Percentiles rank a stretch among this genome's conserved stretches.
These are phyloP conservation scores for Batkoa obscura DNA, from an alignment of 371 early-diverging fungal species.

Conservation along the genomic window DNA sequence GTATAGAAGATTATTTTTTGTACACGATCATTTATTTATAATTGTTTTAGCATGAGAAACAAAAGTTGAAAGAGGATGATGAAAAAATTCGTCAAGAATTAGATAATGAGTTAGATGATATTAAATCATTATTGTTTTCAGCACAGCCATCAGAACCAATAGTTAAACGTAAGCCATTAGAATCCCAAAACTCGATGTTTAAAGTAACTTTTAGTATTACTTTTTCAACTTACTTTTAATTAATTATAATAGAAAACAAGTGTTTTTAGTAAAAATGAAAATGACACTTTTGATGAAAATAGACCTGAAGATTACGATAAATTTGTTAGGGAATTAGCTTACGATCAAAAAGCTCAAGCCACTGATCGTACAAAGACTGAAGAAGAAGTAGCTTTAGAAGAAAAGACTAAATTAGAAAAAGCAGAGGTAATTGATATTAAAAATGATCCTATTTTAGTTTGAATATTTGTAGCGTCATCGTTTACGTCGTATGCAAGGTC, in stretches of 20 bases:
- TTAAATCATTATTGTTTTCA: slow-evolving; percentile 41
- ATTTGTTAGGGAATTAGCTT: slow-evolving; percentile 52
- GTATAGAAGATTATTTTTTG: slow-evolving; percentile 26
- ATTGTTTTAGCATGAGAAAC: slow-evolving; percentile 30
- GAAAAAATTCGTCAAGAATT: slow-evolving; percentile 35
- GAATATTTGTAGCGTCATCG: slow-evolving; percentile 28
- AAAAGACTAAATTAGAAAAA: slow-evolving; percentile 59
- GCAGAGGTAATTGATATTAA: slow-evolving; percentile 34
- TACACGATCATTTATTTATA: slow-evolving; percentile 10
- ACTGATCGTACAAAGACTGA: slow-evolving; percentile 86
- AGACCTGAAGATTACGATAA: slow-evolving; percentile 46
- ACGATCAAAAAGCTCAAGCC: slow-evolving; percentile 68
- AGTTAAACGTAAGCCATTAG: slow-evolving; percentile 17
- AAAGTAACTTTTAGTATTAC: slow-evolving; percentile 7
- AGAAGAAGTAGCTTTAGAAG: slow-evolving; percentile 76
- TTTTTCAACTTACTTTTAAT: slow-evolving; percentile 14
- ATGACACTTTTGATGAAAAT: slow-evolving; percentile 14
- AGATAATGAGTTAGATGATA: slow-evolving; percentile 69
- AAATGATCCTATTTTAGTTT: slow-evolving; percentile 2
- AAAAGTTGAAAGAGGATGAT: slow-evolving; percentile 11
- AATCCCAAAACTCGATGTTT: slow-evolving; percentile 20
- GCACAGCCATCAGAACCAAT: slow-evolving; percentile 13
- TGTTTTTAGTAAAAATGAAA: slow-evolving; percentile 13
- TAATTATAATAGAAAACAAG: slow-evolving; percentile 10
- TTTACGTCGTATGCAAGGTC: slow-evolving; percentile 71